phyloP scores from a whole-genome alignment of 2,329 filamentous ascomycete species.

The Arthrobotrys sinensis region DNA sequence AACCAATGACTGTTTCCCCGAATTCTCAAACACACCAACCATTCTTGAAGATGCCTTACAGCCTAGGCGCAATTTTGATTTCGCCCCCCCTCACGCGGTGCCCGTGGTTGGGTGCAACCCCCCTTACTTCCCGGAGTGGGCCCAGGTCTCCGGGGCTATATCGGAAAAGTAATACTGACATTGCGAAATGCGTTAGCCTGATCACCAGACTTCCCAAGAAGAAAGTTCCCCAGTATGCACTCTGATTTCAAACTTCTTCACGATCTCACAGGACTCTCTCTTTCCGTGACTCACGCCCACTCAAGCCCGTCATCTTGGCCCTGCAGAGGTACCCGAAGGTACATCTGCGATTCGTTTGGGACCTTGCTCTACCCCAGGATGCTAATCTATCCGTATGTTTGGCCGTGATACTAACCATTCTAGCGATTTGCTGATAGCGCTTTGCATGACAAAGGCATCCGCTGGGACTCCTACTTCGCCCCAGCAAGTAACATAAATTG shows the following conservation, averaged over 20 bases:
- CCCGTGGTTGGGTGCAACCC: slow-evolving; percentile 41
- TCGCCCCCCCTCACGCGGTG: slow-evolving; percentile 49
- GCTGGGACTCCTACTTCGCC: slow-evolving; percentile 47
- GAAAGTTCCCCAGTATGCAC: slow-evolving; percentile 31
- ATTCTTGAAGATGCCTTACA: slow-evolving; percentile 56
- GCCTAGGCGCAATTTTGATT: slow-evolving; percentile 56
- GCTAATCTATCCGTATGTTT: slow-evolving; percentile 23
- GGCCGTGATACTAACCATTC: slow-evolving; percentile 36
- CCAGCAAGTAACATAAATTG: slow-evolving; percentile 55
- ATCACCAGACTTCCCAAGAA: slow-evolving; percentile 52
- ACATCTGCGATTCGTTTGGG: slow-evolving; percentile 38
- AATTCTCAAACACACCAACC: slow-evolving; percentile 44
- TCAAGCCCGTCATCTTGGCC: slow-evolving; percentile 49
- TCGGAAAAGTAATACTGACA: slow-evolving; percentile 51
- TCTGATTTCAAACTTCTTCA: slow-evolving; percentile 46
- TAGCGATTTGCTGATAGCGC: slow-evolving; percentile 36
- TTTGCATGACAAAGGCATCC: slow-evolving; percentile 51
- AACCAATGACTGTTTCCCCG: slow-evolving; percentile 39
- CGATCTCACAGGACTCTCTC: slow-evolving; percentile 36
- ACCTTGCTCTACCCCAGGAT: slow-evolving; percentile 30
- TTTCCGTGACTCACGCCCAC: slow-evolving; percentile 57
- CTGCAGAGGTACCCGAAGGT: slow-evolving; percentile 56
- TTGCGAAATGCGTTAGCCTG: slow-evolving; percentile 58
- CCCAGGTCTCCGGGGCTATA: slow-evolving; percentile 25
- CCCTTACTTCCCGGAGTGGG: slow-evolving; percentile 27